A percentile compares a stretch with the other conserved stretches of the same genome.
Conservation (phyloP, 2,329 filamentous ascomycete species). For the Phaeosphaeria sp. region DNA sequence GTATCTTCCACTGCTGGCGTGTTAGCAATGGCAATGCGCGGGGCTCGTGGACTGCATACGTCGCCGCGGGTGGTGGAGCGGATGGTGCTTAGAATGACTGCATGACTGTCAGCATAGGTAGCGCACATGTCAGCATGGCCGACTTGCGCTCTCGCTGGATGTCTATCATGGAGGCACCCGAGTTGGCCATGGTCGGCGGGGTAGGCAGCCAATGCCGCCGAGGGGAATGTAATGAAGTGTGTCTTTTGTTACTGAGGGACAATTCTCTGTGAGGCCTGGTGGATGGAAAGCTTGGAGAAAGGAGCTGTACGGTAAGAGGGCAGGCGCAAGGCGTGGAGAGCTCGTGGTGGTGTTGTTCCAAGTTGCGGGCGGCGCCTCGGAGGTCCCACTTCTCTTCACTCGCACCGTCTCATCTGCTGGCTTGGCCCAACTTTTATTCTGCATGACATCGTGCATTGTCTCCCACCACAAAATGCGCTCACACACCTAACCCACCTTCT, state of each 20-base stretch:
- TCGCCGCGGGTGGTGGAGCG: conserved; percentile 81
- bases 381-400: conserved; percentile 2
- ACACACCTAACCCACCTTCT: background rate
- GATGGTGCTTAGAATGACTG: conserved; percentile 77
- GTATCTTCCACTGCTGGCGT: conserved; percentile 84
- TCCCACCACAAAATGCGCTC: background rate
- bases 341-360: conserved; percentile 28
- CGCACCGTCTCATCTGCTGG: background rate
- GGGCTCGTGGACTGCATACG: conserved; percentile 59
- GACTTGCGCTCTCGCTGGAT: conserved; percentile 76
- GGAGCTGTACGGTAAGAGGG: too few relatives aligned
- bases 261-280: too few relatives aligned
- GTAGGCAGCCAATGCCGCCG: conserved; percentile 25
- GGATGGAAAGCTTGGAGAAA: too few relatives aligned
- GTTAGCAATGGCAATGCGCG: conserved; percentile 32
- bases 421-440: conserved; percentile 30
- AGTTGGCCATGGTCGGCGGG: conserved; percentile 66
- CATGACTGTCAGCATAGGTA: conserved; percentile 14
- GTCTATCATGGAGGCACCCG: conserved; percentile 76
- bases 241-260: too few relatives aligned
- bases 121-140: background rate
- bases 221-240: background rate
- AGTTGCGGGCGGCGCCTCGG: conserved; percentile 15
- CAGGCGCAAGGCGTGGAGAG: conserved; percentile 19
- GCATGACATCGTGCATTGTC: conserved; percentile 23